Conservation (phyloP, 2,329 filamentous ascomycete genomes). For the Colletotrichum echinochloae region DNA sequence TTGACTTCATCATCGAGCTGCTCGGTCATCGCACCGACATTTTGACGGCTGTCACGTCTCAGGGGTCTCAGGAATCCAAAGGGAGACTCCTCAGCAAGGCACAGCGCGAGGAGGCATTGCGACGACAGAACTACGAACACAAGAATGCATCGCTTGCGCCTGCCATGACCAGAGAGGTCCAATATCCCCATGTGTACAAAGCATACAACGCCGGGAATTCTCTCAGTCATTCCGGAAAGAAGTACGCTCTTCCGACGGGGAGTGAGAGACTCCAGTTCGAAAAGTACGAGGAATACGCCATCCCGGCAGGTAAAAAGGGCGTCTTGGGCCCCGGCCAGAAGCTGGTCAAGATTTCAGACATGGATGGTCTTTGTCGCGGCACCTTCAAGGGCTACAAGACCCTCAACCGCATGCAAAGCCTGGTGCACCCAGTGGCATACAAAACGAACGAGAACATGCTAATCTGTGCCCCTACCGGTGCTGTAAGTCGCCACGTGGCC, state of each 20-base stretch:
- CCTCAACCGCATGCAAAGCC: slow-evolving; percentile 97
- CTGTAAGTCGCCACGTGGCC: slow-evolving; percentile 61
- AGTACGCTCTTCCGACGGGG: slow-evolving; percentile 84
- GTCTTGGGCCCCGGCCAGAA: slow-evolving; percentile 78
- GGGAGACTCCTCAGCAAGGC: slow-evolving; percentile 76
- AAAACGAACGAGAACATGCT: slow-evolving; percentile 98
- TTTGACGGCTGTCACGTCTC: slow-evolving; percentile 57
- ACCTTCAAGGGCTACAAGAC: slow-evolving; percentile 96
- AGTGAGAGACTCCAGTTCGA: slow-evolving; percentile 76
- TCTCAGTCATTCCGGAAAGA: slow-evolving; percentile 81
- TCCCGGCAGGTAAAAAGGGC: slow-evolving; percentile 86
- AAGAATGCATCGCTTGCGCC: slow-evolving; percentile 80
- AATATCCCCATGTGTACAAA: slow-evolving; percentile 96
- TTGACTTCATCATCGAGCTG: slow-evolving; percentile 94
- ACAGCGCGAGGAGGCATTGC: slow-evolving; percentile 83
- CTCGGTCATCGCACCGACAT: slow-evolving; percentile 81
- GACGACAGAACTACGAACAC: slow-evolving; percentile 82
- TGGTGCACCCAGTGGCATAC: slow-evolving; percentile 95
- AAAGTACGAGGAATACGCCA: slow-evolving; percentile 89
- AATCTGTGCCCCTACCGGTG: slow-evolving; percentile 96
- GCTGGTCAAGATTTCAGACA: slow-evolving; percentile 80
- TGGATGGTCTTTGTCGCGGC: slow-evolving; percentile 89
- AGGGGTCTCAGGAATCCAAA: slow-evolving; percentile 50
- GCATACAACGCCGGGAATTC: slow-evolving; percentile 86
- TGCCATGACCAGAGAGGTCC: slow-evolving; percentile 76